Evolutionary conservation across 768 basidiomycete genomes (phyloP).

Genomic region (Boletus vinaceobasis): DNA sequence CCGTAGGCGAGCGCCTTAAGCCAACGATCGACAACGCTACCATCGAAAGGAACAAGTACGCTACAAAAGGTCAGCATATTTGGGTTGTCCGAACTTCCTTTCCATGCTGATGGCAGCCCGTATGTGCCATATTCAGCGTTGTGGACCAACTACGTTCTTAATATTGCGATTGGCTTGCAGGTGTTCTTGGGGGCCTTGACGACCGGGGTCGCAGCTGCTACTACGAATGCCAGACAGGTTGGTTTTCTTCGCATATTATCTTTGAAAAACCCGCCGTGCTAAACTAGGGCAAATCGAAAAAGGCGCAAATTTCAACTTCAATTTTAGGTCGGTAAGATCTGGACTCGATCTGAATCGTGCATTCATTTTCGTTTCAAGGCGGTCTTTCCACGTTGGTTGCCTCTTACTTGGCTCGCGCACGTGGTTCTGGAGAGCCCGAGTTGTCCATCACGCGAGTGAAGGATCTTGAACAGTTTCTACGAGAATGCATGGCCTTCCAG

Average conservation of each 20-base stretch:
- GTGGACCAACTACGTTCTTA: slow-evolving; percentile 33
- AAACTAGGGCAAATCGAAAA: background rate
- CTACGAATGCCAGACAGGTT: slow-evolving; percentile 40
- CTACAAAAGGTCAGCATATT: slow-evolving; percentile 38
- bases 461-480: slow-evolving; percentile 64
- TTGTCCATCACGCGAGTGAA: slow-evolving; percentile 51
- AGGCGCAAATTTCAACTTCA: slow-evolving; percentile 39
- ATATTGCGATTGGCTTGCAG: slow-evolving; percentile 57
- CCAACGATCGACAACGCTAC: slow-evolving; percentile 51
- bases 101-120: slow-evolving; percentile 11
- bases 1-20: slow-evolving; percentile 49
- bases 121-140: slow-evolving; percentile 23
- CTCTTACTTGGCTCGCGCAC: slow-evolving; percentile 66
- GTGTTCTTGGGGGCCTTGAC: slow-evolving; percentile 64
- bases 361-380: slow-evolving; percentile 35
- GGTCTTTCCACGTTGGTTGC: slow-evolving; percentile 67
- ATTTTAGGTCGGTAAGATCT: slow-evolving; percentile 34
- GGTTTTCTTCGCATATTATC: slow-evolving; percentile 3
- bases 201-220: slow-evolving; percentile 56
- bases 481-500: slow-evolving; percentile 54
- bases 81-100: background rate
- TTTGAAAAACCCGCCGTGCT: background rate
- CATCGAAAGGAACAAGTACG: slow-evolving; percentile 45
- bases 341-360: background rate
- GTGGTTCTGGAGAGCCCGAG: slow-evolving; percentile 71